Evolutionary conservation across 805 yeast species (phyloP), one percentile per base, ranked within the genome.

Genomic region (Suhomyces sp.): DNA sequence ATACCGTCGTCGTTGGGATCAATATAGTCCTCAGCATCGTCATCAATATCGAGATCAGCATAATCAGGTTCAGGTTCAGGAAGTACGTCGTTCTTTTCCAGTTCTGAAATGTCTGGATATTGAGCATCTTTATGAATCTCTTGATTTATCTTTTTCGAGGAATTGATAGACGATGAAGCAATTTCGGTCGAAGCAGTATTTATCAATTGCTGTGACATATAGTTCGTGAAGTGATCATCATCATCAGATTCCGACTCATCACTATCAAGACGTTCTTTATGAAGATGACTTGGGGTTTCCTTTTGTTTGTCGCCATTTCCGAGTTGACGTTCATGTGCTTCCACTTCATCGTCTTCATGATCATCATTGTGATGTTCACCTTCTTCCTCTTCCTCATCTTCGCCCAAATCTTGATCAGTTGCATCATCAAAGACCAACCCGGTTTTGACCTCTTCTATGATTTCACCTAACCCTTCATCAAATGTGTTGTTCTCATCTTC

Each of bases 1-100:
- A 76, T 78, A 0, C 91, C 91, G 50, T 83, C 91, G 54, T 84
- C 91, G 50, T 83, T 82, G 1, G 91, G 90, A 52, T 83, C 90
- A 47, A 76, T 77, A 49, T 83, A 82, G 41, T 81, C 88, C 40
- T 83, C 84, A 18, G 74, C 74, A 19, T 67, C 68, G 21, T 56
- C 61, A 8, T 50, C 47, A 19, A 42, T 47, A n/a, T 4, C 42
- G 27, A 54, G 62, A 24, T 56, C 60, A 8, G 48, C 48, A n/a
- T 42, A 46, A 12, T 50, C 45, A 28, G 55, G 63, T 23, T 57
- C 60, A 12, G 48, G 56, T 7, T 50, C 56, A 8, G 19, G 22
- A n/a, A 13, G 19, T 9, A 16, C 33, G 8, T n/a, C 18, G 11
- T 59, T 66, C 22, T 56, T 63, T 25, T 68, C 72, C 28, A 19